A percentile compares a stretch with the other conserved stretches of the same genome.
Evolutionary conservation across 306 rosid genomes (phyloP).

Genomic region (Hippophae tibetana): DNA sequence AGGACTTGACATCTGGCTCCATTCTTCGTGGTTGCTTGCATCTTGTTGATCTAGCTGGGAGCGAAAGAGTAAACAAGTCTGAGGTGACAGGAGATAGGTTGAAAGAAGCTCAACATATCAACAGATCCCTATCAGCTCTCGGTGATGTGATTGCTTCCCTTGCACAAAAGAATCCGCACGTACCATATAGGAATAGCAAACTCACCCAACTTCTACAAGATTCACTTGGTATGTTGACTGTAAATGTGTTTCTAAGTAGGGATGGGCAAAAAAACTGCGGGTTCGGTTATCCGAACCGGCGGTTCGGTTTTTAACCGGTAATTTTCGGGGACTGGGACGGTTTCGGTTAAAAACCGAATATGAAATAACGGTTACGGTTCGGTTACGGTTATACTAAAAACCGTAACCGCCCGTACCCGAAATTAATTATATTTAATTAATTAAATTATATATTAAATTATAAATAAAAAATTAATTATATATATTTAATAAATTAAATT

Average conservation of each 20-base stretch:
- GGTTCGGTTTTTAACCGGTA: too few species aligned
- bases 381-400: too few species aligned
- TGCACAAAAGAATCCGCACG: slow-evolving; percentile 88
- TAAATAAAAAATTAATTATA: too few species aligned
- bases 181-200: slow-evolving; percentile 94
- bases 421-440: too few species aligned
- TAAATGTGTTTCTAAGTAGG: slow-evolving; percentile 3
- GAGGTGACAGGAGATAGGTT: slow-evolving; percentile 95
- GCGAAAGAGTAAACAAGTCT: slow-evolving; percentile 94
- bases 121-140: slow-evolving; percentile 87
- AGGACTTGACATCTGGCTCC: slow-evolving; percentile 83
- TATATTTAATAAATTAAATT: too few species aligned
- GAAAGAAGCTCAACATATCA: slow-evolving; percentile 94
- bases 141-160: slow-evolving; percentile 97
- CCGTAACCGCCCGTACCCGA: too few species aligned
- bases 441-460: too few species aligned
- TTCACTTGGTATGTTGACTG: slow-evolving; percentile 73
- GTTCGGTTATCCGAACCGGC: too few species aligned
- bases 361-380: too few species aligned
- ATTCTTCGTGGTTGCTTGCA: slow-evolving; percentile 87
- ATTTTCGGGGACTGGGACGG: too few species aligned
- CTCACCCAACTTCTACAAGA: slow-evolving; percentile 95
- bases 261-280: too few species aligned
- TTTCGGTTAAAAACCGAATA: too few species aligned
- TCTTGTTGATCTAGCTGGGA: slow-evolving; percentile 93